Evolutionary conservation across 2,329 filamentous ascomycete genomes (phyloP).

Genomic region (Thelonectria olida): DNA sequence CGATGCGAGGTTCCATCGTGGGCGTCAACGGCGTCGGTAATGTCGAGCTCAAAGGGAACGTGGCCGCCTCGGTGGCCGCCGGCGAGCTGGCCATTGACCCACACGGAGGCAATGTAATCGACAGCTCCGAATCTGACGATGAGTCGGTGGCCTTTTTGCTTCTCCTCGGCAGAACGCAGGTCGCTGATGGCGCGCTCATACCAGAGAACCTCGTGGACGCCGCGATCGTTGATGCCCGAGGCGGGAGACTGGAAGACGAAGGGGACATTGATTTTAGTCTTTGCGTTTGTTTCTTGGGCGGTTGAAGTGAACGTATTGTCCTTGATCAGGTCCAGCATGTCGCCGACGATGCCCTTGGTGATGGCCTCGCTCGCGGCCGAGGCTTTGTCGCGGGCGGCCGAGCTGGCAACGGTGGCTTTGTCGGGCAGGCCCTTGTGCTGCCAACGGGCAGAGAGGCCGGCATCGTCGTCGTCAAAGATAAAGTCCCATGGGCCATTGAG

Average conservation of each 20-base stretch:
- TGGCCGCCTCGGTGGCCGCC: constrained; percentile 68
- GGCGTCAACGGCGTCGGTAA: constrained; percentile 57
- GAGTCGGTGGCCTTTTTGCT: constrained; percentile 51
- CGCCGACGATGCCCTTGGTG: constrained; percentile 57
- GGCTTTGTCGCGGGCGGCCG: constrained; percentile 40
- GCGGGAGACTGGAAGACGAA: constrained; percentile 73
- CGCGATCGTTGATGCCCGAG: constrained; percentile 68
- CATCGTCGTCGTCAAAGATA: constrained; percentile 71
- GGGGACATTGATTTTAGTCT: constrained; percentile 67
- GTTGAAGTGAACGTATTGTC: constrained; percentile 52
- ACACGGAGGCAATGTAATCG: constrained; percentile 68
- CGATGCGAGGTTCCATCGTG: constrained; percentile 42
- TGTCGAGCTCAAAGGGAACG: constrained; percentile 66
- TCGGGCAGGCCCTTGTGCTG: constrained; percentile 60
- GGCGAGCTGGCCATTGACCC: constrained; percentile 62
- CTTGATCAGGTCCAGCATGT: constrained; percentile 57
- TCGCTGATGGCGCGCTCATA: constrained; percentile 66
- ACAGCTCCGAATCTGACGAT: constrained; percentile 68
- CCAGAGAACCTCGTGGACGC: constrained; percentile 74
- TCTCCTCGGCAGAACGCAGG: constrained; percentile 55
- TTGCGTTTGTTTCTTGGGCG: constrained; percentile 47
- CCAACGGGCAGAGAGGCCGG: constrained; percentile 63
- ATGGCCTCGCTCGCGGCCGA: constrained; percentile 48
- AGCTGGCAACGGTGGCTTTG: constrained; percentile 44
- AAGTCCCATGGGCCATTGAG: constrained; percentile 73